phyloP scores from a whole-genome alignment of 495 filamentous ascomycete species.

The Aspergillus panamensis region DNA sequence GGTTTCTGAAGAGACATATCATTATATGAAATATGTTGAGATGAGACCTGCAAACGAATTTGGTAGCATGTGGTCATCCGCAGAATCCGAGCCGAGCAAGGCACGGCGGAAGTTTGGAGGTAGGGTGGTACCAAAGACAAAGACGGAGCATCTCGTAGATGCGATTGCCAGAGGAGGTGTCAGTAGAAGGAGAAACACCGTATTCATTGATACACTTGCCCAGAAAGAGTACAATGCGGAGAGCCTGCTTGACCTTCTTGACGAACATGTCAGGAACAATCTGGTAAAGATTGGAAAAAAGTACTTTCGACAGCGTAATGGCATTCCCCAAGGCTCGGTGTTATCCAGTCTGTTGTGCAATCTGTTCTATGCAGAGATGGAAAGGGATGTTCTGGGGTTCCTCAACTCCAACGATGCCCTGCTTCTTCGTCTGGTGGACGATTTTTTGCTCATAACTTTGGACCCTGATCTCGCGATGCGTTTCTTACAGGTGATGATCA shows the following conservation, averaged over 20 bases:
- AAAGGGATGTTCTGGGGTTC: slow-evolving; percentile 65
- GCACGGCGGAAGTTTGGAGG: slow-evolving; percentile 63
- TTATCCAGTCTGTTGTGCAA: slow-evolving; percentile 85
- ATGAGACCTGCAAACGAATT: slow-evolving; percentile 44
- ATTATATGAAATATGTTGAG: slow-evolving; percentile 70
- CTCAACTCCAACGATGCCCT: slow-evolving; percentile 56
- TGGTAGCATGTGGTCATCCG: slow-evolving; percentile 15
- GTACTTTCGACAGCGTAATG: slow-evolving; percentile 80
- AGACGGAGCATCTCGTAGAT: slow-evolving; percentile 53
- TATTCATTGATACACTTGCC: slow-evolving; percentile 66
- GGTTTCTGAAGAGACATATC: slow-evolving; percentile 62
- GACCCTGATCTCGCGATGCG: slow-evolving; percentile 56
- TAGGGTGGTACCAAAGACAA: slow-evolving; percentile 49
- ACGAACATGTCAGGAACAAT: slow-evolving; percentile 76
- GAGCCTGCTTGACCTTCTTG: slow-evolving; percentile 63
- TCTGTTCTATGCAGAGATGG: slow-evolving; percentile 88
- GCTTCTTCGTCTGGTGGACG: slow-evolving; percentile 80
- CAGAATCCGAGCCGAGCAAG: slow-evolving; percentile 29
- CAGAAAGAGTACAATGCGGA: slow-evolving; percentile 51
- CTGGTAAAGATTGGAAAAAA: slow-evolving; percentile 86
- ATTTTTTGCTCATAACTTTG: slow-evolving; percentile 85
- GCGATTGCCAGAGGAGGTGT: slow-evolving; percentile 46
- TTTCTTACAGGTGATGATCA: slow-evolving; percentile 77
- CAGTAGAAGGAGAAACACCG: slow-evolving; percentile 52
- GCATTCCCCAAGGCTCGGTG: slow-evolving; percentile 91